Conservation (phyloP, 306 rosid genomes). For the Quercus engelmannii region DNA sequence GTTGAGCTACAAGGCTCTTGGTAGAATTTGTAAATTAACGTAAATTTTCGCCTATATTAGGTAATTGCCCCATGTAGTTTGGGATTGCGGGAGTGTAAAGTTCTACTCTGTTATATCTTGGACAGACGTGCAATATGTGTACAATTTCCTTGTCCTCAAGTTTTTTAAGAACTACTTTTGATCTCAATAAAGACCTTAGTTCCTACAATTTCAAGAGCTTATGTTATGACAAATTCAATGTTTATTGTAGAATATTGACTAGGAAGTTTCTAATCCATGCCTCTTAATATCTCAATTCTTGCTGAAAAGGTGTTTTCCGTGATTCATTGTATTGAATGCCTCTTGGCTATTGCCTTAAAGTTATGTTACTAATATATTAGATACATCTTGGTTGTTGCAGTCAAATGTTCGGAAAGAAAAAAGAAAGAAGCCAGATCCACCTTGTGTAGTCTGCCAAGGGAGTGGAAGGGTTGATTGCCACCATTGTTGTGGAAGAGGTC, state of each 20-base stretch:
- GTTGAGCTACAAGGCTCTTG: too few relatives aligned
- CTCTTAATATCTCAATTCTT: not conserved
- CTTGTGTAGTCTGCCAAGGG: slow-evolving; percentile 72
- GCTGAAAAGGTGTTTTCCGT: not conserved
- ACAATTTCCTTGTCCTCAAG: not conserved
- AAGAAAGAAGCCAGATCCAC: slow-evolving; percentile 68
- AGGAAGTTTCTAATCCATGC: not conserved
- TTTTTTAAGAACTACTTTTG: not conserved
- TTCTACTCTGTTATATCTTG: too few relatives aligned
- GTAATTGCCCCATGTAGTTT: too few relatives aligned
- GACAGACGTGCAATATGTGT: not conserved
- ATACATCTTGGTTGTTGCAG: slow-evolving; percentile 20
- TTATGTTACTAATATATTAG: not conserved
- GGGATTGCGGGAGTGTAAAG: too few relatives aligned
- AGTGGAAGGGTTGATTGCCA: slow-evolving; percentile 75
- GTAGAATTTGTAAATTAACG: not conserved
- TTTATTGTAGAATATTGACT: not conserved
- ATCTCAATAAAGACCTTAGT: not conserved
- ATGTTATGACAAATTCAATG: not conserved
- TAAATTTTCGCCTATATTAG: too few relatives aligned
- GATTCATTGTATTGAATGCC: not conserved
- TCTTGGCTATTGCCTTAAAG: not conserved
- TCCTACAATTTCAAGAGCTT: not conserved
- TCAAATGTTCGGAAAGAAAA: slow-evolving; percentile 69
- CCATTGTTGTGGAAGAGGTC: slow-evolving; percentile 60